phyloP scores from a whole-genome alignment of 352 stramenopile genomes.

The Globisporangium irregulare region DNA sequence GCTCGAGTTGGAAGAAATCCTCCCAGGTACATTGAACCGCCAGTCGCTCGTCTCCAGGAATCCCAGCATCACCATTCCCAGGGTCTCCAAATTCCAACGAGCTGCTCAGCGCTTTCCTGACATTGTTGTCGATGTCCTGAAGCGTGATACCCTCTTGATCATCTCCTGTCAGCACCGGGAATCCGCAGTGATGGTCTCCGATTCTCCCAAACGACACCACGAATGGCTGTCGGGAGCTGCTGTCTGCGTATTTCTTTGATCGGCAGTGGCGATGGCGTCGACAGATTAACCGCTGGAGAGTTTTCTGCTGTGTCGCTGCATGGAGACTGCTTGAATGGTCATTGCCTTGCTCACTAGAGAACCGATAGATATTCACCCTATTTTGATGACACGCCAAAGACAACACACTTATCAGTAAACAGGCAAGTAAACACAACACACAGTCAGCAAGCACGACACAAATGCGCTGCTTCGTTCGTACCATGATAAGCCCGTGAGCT shows the following conservation, averaged over 20 bases:
- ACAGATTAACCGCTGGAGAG: constrained; percentile 9
- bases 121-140: background rate
- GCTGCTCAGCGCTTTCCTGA: background rate
- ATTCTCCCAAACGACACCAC: constrained; percentile 30
- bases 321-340: background rate
- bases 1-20: constrained; percentile 26
- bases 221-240: background rate
- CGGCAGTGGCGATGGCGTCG: background rate
- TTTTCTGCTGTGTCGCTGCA: background rate
- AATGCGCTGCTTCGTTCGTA: constrained; percentile 15
- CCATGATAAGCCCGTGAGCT: constrained; percentile 47
- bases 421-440: background rate
- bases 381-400: background rate
- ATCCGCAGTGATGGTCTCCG: constrained; percentile 30
- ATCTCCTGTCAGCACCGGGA: constrained; percentile 12
- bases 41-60: background rate
- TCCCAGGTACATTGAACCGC: constrained; percentile 22
- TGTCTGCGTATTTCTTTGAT: background rate
- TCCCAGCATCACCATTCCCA: background rate
- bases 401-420: background rate
- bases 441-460: background rate
- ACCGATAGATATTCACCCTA: constrained; percentile 6
- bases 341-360: background rate
- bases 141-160: constrained; percentile 4
- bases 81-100: background rate